Evolutionary conservation across 2,329 filamentous ascomycete genomes (phyloP), one percentile per base, ranked within the genome.

Genomic region (Scytalidium lignicola): DNA sequence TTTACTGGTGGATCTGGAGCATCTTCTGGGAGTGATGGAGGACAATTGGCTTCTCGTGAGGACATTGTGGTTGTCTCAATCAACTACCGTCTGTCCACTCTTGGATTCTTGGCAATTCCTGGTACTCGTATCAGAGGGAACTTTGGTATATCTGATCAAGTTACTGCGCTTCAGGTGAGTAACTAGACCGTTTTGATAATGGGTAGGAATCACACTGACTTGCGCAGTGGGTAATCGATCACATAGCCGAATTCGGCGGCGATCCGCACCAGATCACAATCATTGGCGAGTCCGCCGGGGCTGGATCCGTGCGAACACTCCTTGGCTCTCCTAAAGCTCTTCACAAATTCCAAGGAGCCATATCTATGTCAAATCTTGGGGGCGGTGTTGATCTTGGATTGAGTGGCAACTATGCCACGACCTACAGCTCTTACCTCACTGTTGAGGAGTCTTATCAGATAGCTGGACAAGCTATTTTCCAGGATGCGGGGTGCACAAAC

Each of bases 341-440:
- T 43, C 67, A 69, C 2, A 70, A 74, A 40, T 74, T 69, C 45
- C 69, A 72, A 51, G 71, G 72, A 8, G 74, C 70, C 1, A 64
- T 77, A 3, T 66, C 72, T 0, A 69, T 76, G 65, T 74, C 74
- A 0, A 79, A 79, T 49, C 66, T 79, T 0, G 77, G 76, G 19
- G 76, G 76, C 2, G 72, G 77, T 21, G 69, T 72, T 1, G 66
- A 66, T 4, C 63, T 79, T 5, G 75, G 74, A 1, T 60, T 74
- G 3, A 60, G 60, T 2, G 67, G 71, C 21, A 70, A 74, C 53
- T 79, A 79, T 46, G 74, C 73, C 6, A 78, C 75, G 1, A 75
- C 74, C 0, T 80, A 79, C 62, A 76, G 72, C 39, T 69, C 71
- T 5, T 80, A 79, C 61, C 71, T 74, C 45, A 79, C 75, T 0